These are phyloP conservation scores for Conticribra weissflogii DNA, from an alignment of 108 stramenopile species.

Conservation along the genomic window DNA sequence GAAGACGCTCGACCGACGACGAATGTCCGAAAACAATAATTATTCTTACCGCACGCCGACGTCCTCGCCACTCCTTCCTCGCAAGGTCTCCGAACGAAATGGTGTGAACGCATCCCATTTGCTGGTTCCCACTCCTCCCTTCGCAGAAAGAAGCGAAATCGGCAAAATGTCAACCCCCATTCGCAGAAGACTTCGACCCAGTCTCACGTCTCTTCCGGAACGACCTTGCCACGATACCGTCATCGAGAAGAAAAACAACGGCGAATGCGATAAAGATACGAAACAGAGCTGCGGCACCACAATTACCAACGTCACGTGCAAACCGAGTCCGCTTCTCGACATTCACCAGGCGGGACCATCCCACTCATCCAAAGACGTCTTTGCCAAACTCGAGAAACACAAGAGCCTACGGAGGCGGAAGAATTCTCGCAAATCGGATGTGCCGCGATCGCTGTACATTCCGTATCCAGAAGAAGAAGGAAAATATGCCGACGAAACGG, in stretches of 20 bases:
- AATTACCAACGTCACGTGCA: not conserved
- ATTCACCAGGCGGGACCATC: conserved; percentile 3
- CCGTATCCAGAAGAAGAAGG: not conserved
- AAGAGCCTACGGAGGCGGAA: not conserved
- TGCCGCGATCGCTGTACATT: not conserved
- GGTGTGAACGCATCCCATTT: too few relatives aligned
- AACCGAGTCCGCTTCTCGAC: conserved; percentile 7
- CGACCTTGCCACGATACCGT: not conserved
- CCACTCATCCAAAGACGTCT: conserved; percentile 1
- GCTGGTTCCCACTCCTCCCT: too few relatives aligned
- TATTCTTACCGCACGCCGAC: not conserved
- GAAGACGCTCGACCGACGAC: not conserved
- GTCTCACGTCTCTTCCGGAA: conserved; percentile 4
- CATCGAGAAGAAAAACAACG: not conserved
- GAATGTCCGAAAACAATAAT: not conserved
- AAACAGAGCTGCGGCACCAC: not conserved
- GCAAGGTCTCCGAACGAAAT: too few relatives aligned
- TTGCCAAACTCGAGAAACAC: conserved; percentile 4
- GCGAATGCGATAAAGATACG: not conserved
- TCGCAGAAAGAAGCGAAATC: too few relatives aligned
- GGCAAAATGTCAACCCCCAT: not conserved
- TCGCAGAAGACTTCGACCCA: not conserved
- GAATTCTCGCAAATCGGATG: not conserved
- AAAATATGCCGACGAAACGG: not conserved
- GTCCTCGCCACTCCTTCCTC: not conserved